Evolutionary conservation across 2,329 filamentous ascomycete species (phyloP).

Genomic region (Trichoderma semiorbis): DNA sequence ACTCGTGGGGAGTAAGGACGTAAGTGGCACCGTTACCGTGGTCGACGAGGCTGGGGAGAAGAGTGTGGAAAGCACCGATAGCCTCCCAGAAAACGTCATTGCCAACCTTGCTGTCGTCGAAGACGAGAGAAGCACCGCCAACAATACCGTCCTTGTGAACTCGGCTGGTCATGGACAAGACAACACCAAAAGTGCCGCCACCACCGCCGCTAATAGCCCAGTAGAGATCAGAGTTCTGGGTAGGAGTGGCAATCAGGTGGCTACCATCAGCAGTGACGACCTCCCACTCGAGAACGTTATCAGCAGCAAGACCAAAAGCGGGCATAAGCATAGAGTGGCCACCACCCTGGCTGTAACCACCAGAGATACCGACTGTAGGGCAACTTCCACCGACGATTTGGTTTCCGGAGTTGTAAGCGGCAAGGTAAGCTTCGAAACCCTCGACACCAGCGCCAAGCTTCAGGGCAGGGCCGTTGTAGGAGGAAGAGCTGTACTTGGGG

Average conservation of each 20-base stretch:
- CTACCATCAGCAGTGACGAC: conserved; percentile 52
- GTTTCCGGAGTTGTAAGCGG: background rate
- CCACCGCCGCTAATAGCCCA: background rate
- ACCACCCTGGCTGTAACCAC: conserved; percentile 59
- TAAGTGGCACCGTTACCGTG: background rate
- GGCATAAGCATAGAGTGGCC: conserved; percentile 52
- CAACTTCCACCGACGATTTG: conserved; percentile 37
- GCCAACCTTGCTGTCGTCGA: background rate
- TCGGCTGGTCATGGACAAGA: conserved; percentile 1
- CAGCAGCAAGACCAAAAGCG: conserved; percentile 57
- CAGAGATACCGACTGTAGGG: conserved; percentile 52
- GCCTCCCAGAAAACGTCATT: background rate
- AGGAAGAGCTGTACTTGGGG: background rate
- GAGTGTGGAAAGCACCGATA: background rate
- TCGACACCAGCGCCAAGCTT: background rate
- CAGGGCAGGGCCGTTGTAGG: background rate
- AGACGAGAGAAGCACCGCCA: background rate
- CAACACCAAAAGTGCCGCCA: conserved; percentile 12
- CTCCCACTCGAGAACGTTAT: conserved; percentile 55
- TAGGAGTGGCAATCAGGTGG: background rate
- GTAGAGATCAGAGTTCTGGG: background rate
- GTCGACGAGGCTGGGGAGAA: background rate
- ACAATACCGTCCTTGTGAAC: background rate
- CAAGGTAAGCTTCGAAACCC: background rate
- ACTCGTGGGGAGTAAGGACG: background rate